Base-by-base conservation (phyloP, 2,329 filamentous ascomycete species). In the Aspergillus fischeri region DNA sequence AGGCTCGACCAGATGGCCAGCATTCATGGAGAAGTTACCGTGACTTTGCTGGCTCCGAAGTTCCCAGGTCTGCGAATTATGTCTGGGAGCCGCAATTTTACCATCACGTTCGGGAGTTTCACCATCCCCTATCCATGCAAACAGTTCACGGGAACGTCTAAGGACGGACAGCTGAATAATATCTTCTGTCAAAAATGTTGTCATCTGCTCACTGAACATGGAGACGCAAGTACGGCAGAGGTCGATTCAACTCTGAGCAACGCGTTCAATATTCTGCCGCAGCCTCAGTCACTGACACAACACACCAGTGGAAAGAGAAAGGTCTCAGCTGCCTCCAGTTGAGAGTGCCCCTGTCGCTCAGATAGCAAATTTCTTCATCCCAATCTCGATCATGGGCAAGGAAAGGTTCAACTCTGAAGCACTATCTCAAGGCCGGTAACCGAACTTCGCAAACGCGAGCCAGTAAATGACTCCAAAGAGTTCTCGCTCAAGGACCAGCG, bases 31-130 rank as follows among this genome's bases (percentile, higher is more conserved):
- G 29, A 11, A 10, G 29, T 32, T 11, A 32, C 29, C 4, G 29
- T 11, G 10, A 3, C 29, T 32, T 32, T 10, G 28, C 28, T 29
- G 28, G 28, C 52, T 27, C 25, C 25, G 28, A 53, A 49, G 20
- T 49, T 53, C 41, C 52, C 52, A 53, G 52, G 41, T 38, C 53
- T 51, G 28, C 27, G 35, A 51, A 51, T 49, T 48, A 53, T 49
- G 52, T 41, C 52, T n/a, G 52, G 52, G 25, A 38, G 27, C n/a
- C 49, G 44, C 42, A 49, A 53, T 35, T 49, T n/a, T 48, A 3
- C 17, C 42, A 10, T 7, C 24, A 25, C 7, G 44, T 1, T 41
- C 28, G 52, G 52, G 52, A 21, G 21, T 32, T 7, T 49, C 27
- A 21, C 44, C 52, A 28, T 49, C 44, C 8, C 10, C 44, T 53